These are phyloP conservation scores for Pneumocystis carinii DNA, from an alignment of 1,139 yeast species.

Conservation along the genomic window DNA sequence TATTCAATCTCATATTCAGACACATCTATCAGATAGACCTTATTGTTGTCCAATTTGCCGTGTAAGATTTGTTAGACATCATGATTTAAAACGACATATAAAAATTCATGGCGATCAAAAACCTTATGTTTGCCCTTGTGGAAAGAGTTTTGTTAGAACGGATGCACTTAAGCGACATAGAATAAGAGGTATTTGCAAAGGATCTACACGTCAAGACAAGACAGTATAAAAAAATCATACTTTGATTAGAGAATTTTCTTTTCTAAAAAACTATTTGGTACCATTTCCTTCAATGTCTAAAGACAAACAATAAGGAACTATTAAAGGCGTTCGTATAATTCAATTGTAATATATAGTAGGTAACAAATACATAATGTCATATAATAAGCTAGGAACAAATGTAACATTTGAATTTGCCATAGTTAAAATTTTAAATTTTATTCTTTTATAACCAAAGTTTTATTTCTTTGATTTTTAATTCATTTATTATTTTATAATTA, in stretches of 20 bases:
- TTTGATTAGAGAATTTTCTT: conserved; percentile 3
- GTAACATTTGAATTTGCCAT: not conserved
- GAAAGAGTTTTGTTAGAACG: conserved; percentile 75
- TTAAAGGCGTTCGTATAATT: not conserved
- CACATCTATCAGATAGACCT: conserved; percentile 90
- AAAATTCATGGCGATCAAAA: conserved; percentile 67
- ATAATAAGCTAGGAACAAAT: not conserved
- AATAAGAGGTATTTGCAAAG: conserved; percentile 60
- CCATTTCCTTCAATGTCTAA: not conserved
- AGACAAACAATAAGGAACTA: not conserved
- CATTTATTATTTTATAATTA: not conserved
- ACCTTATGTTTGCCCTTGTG: conserved; percentile 70
- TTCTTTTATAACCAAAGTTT: not conserved
- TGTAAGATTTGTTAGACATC: conserved; percentile 72
- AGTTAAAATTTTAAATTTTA: not conserved
- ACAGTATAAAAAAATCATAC: conserved; percentile 18
- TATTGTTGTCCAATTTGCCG: conserved; percentile 43
- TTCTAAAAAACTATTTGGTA: conserved; percentile 1
- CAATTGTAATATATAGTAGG: conserved; percentile 29
- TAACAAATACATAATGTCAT: conserved; percentile 13
- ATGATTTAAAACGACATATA: conserved; percentile 79
- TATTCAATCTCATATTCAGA: conserved; percentile 92
- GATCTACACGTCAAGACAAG: conserved; percentile 34
- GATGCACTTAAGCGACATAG: conserved; percentile 81
- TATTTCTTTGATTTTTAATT: not conserved